phyloP scores from a whole-genome alignment of 208 protist species.

The Acanthamoeba lenticulata region DNA sequence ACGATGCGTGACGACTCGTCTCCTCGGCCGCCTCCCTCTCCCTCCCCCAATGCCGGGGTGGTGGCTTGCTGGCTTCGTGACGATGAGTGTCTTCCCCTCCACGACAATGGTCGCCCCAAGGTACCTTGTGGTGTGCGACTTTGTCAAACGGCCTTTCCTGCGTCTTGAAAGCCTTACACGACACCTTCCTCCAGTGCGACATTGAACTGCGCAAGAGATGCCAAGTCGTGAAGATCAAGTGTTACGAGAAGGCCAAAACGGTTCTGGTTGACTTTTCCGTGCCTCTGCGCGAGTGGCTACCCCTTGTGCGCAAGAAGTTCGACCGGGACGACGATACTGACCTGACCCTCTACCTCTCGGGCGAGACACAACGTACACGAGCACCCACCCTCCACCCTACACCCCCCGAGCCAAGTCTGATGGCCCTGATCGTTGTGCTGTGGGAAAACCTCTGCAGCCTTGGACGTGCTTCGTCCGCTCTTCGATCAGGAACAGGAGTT shows the following conservation, averaged over 20 bases:
- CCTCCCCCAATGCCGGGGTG: neutral
- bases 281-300: constrained; percentile 35
- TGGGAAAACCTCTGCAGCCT: neutral
- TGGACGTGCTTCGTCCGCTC: neutral
- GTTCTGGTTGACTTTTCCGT: neutral
- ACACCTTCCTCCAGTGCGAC: neutral
- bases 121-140: too few species aligned
- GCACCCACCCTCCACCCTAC: too few species aligned
- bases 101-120: neutral
- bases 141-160: too few species aligned
- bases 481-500: constrained; percentile 19
- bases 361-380: constrained; percentile 39
- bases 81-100: neutral
- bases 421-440: too few species aligned
- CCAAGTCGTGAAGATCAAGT: constrained; percentile 59
- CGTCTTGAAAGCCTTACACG: too few species aligned
- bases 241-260: neutral
- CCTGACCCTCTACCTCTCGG: constrained; percentile 4
- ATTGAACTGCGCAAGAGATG: neutral
- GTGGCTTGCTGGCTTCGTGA: neutral
- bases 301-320: constrained; percentile 44
- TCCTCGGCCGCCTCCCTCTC: neutral
- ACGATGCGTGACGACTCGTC: neutral
- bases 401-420: neutral
- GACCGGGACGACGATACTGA: neutral